Evolutionary conservation across 192 early-diverging fungal species (phyloP), one percentile per base, ranked within the genome.

Genomic region (Mortierella antarctica): DNA sequence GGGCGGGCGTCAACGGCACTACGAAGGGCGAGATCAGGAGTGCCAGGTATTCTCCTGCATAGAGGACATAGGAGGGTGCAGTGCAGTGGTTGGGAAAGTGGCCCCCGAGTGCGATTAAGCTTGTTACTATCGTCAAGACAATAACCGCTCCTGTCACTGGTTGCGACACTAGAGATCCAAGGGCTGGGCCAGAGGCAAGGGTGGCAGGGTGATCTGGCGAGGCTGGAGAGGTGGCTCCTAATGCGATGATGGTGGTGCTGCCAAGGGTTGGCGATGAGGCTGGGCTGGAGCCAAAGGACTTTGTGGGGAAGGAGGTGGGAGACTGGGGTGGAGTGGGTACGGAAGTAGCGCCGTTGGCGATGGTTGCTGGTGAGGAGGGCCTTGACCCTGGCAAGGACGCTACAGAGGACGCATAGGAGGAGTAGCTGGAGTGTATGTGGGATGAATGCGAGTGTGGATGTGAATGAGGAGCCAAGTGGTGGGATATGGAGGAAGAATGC

Each of bases 41-140:
- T 5, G 53, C 65, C 12, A 57, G 20, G 39, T 50, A 63, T 17
- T 67, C 47, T 18, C 57, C 61, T 57, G 59, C 59, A 53, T 75
- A 63, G 21, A 63, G 58, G n/a, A 52, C 48, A 51, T 75, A 39
- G 0, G 73, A 68, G 5, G 73, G 73, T 55, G 65, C 65, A 9
- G 73, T 56, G 61, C 73, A 75, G 61, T 75, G 73, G 23, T 75
- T 66, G 7, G 73, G 73, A 40, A 75, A 67, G 4, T 48, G 18
- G 45, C 65, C 73, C 4, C 58, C 51, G 9, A 75, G 15, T 2
- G 65, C 47, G 41, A 67, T 11, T 4, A 75, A 13, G 42, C 56
- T 75, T 2, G 52, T 57, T 15, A 75, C 9, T 17, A 64, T 13
- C 18, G 73, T 75, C 41, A 75, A 21, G 15, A 62, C 41, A 48